These are phyloP conservation scores for Fagus crenata DNA, from an alignment of 306 rosid genomes.

Conservation along the genomic window DNA sequence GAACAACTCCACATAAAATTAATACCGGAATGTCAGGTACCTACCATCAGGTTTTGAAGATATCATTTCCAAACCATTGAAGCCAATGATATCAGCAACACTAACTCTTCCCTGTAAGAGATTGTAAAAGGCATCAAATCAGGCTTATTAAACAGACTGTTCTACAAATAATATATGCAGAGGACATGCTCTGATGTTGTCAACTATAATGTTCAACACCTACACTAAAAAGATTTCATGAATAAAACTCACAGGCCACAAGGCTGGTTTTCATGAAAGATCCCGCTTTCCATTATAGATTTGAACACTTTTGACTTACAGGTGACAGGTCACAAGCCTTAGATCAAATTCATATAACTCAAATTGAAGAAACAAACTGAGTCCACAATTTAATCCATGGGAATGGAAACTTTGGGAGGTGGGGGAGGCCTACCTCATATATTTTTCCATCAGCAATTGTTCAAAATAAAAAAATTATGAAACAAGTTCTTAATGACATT, in stretches of 20 bases:
- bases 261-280: neutral
- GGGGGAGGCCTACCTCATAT: neutral
- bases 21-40: constrained; percentile 28
- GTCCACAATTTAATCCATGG: neutral
- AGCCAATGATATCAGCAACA: constrained; percentile 85
- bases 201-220: neutral
- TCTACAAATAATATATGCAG: neutral
- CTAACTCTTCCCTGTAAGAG: constrained; percentile 70
- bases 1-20: constrained; percentile 6
- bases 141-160: constrained; percentile 23
- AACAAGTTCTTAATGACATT: neutral
- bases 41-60: constrained; percentile 77
- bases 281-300: neutral
- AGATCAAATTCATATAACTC: neutral
- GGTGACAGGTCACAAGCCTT: neutral
- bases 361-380: neutral
- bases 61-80: constrained; percentile 65
- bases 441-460: neutral
- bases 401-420: neutral
- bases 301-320: neutral
- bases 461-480: neutral
- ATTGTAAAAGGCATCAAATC: constrained; percentile 29
- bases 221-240: neutral
- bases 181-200: constrained; percentile 9
- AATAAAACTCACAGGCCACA: constrained; percentile 4